A percentile compares a stretch with the other conserved stretches of the same genome.
Conservation (phyloP, 352 stramenopile genomes). For the Globisporangium ultimum region DNA sequence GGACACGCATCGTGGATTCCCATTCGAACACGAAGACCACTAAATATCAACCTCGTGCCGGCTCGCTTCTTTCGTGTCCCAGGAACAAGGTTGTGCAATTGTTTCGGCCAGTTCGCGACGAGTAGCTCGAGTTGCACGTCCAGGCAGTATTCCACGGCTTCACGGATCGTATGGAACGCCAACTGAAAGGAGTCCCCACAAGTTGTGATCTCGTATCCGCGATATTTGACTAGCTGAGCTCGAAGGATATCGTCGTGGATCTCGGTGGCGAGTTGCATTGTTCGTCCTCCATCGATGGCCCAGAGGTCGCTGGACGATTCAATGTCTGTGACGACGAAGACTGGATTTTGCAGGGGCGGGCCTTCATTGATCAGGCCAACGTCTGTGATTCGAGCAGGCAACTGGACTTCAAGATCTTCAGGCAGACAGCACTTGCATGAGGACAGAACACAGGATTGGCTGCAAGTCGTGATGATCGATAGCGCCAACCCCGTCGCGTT, state of each 20-base stretch:
- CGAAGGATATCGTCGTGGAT: constrained; percentile 59
- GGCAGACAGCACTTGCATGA: too few species aligned
- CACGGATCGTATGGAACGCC: constrained; percentile 55
- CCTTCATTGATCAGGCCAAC: too few species aligned
- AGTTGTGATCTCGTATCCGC: constrained; percentile 65
- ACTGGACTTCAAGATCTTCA: too few species aligned
- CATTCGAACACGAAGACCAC: constrained; percentile 53
- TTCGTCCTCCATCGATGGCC: constrained; percentile 21
- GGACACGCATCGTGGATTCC: constrained; percentile 54
- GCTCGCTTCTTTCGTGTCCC: constrained; percentile 35
- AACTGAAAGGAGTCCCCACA: constrained; percentile 55
- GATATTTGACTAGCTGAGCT: constrained; percentile 46
- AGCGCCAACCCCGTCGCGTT: too few species aligned
- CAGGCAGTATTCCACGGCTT: constrained; percentile 60
- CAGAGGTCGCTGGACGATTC: too few species aligned
- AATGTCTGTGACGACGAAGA: too few species aligned
- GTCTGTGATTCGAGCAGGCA: too few species aligned
- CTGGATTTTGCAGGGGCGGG: too few species aligned
- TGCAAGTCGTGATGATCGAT: too few species aligned
- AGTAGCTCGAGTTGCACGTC: constrained; percentile 55
- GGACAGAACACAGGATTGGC: too few species aligned
- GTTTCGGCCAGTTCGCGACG: constrained; percentile 49
- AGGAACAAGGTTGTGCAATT: constrained; percentile 38
- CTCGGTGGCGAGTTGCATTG: constrained; percentile 49
- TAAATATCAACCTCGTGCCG: constrained; percentile 43